Percentiles rank a stretch among this genome's conserved stretches.
These are phyloP conservation scores for Gastrolobium villosum DNA, from an alignment of 306 rosid genomes.

Conservation along the genomic window DNA sequence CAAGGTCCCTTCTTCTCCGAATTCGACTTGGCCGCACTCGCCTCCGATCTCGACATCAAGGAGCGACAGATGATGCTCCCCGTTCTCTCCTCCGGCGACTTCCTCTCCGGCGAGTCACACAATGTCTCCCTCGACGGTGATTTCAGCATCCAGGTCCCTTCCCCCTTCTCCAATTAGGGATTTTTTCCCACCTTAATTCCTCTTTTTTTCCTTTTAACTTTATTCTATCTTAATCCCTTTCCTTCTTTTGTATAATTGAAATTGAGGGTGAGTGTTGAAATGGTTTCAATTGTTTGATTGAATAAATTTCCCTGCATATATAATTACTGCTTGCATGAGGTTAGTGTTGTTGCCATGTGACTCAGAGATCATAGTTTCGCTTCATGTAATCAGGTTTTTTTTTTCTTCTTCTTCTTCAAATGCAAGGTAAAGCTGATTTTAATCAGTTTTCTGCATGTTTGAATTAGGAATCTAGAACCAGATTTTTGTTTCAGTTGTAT, in stretches of 20 bases:
- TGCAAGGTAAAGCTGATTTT: background rate
- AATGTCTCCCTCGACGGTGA: slow-evolving; percentile 96
- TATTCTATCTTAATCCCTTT: background rate
- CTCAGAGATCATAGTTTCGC: no score
- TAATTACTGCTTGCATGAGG: background rate
- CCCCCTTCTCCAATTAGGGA: background rate
- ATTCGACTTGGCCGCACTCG: slow-evolving; percentile 96
- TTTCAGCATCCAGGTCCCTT: slow-evolving; percentile 92
- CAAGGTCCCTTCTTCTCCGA: slow-evolving; percentile 98
- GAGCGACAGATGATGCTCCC: slow-evolving; percentile 92
- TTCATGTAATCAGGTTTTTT: no score
- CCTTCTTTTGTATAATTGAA: slow-evolving; percentile 1
- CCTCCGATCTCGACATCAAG: slow-evolving; percentile 87
- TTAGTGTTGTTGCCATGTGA: no score
- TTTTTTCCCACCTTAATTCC: background rate
- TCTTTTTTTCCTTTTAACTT: background rate
- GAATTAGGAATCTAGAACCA: background rate
- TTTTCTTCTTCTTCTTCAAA: background rate
- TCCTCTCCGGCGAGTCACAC: slow-evolving; percentile 85
- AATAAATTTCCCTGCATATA: background rate
- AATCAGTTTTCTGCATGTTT: slow-evolving; percentile 12
- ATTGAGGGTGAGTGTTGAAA: slow-evolving; percentile 1
- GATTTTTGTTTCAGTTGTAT: background rate
- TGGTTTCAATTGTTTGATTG: slow-evolving; percentile 8
- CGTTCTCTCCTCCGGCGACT: slow-evolving; percentile 69